Base-by-base conservation (phyloP, 2,329 filamentous ascomycete species). In the Cercospora beticola region DNA sequence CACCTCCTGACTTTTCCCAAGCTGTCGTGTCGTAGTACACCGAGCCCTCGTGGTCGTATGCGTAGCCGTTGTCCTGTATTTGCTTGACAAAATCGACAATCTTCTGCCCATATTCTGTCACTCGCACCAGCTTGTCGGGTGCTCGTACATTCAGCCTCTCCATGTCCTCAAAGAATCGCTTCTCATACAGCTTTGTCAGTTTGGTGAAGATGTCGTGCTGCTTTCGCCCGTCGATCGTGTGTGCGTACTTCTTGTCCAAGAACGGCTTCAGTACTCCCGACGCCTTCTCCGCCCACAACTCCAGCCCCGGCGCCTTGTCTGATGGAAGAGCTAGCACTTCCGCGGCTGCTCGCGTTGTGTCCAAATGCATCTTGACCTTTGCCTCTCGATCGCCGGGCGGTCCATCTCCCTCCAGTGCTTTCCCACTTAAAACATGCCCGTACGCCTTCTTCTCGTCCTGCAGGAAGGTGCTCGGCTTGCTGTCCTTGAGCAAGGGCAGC, bases 21-120 rank as follows among this genome's bases (percentile, higher is more conserved):
- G 92, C 88, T 4, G 86, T 84, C 72, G 97, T 97, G 75, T 97
- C 94, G 71, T 97, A 98, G 80, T 97, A 97, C 0, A 98, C 93
- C 0, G 92, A 97, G 0, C 93, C 94, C 61, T 79, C 76, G 68
- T 79, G 73, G 64, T 77, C 78, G 76, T 98, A 98, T 1, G 90
- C 94, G 74, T 94, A 97, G 0, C 92, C 91, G 77, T 97, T 97
- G 62, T 90, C 83, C 23, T 96, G 88, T 66, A 97, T 92, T 72
- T 87, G 88, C 75, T 94, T 87, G 0, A 97, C 92, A 71, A 97
- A 97, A 9, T 86, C 83, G 57, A 92, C 92, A 76, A 98, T 97
- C 76, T 97, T 89, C 0, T 90, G 89, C 4, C 94, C 91, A 74
- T 95, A 97, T 75, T 97, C 93, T 0, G 93, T 97, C n/a, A 97